Evolutionary conservation across 2,329 filamentous ascomycete species (phyloP).

Genomic region (Pseudocercospora crystallina): DNA sequence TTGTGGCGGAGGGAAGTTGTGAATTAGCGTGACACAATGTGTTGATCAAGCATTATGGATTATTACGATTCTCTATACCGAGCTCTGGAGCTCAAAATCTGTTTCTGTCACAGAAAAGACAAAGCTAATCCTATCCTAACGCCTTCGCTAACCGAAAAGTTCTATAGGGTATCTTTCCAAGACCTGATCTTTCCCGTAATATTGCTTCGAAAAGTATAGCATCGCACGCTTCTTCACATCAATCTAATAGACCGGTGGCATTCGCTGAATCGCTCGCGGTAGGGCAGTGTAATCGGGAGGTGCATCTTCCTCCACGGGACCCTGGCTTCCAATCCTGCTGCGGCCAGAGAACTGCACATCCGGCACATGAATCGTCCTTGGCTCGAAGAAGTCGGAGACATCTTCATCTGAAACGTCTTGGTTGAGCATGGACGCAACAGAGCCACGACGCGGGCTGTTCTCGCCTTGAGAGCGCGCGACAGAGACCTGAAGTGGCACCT

Average conservation of each 20-base stretch:
- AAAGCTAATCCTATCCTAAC: not conserved
- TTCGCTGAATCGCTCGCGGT: too few relatives aligned
- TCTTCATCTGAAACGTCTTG: constrained; percentile 30
- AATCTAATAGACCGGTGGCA: too few relatives aligned
- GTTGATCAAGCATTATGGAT: too few relatives aligned
- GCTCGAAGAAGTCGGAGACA: constrained; percentile 34
- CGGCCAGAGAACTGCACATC: constrained; percentile 22
- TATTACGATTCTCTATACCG: too few relatives aligned
- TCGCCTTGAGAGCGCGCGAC: constrained; percentile 15
- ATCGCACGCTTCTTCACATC: too few relatives aligned
- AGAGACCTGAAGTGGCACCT: constrained; percentile 48
- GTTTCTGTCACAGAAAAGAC: too few relatives aligned
- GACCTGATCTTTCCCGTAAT: too few relatives aligned
- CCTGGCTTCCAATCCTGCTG: constrained; percentile 23
- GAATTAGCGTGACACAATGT: too few relatives aligned
- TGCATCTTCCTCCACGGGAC: constrained; percentile 12
- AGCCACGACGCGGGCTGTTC: constrained; percentile 16
- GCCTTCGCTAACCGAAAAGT: constrained; percentile 3
- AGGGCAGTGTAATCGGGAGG: constrained; percentile 29
- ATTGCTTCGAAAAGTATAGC: not conserved
- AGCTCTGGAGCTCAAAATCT: too few relatives aligned
- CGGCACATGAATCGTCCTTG: constrained; percentile 38
- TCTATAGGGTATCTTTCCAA: constrained; percentile 15
- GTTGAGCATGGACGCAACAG: constrained; percentile 15
- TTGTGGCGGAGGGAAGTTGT: too few relatives aligned